These are phyloP conservation scores for Leccinum ochraceum DNA, from an alignment of 768 basidiomycete genomes.

Conservation along the genomic window DNA sequence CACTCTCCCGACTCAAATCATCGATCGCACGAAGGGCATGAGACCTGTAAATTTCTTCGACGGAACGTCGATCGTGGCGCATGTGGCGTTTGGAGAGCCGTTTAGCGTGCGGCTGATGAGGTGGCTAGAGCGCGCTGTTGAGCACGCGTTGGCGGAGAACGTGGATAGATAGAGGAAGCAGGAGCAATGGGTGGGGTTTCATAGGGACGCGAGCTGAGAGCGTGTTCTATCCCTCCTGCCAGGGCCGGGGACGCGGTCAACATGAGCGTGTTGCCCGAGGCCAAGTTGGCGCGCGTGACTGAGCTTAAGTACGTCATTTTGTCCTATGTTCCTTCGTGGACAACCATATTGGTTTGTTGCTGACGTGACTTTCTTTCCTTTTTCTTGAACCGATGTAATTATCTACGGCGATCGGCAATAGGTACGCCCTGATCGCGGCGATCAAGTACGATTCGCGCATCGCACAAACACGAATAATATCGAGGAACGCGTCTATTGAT, in stretches of 20 bases:
- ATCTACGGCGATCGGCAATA: no score
- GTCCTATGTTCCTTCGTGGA: no score
- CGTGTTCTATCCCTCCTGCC: constrained; percentile 67
- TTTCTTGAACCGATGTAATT: no score
- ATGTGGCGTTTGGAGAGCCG: constrained; percentile 71
- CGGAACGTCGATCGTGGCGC: constrained; percentile 75
- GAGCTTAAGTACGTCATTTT: constrained; percentile 68
- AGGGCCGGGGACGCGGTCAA: constrained; percentile 95
- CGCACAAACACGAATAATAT: constrained; percentile 12
- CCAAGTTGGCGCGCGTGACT: constrained; percentile 85
- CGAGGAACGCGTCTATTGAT: no score
- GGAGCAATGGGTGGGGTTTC: constrained; percentile 58
- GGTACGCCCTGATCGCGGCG: constrained; percentile 85
- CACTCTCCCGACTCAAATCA: constrained; percentile 86
- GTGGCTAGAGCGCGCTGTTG: no score
- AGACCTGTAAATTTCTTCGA: constrained; percentile 88
- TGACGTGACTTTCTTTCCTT: no score
- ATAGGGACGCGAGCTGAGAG: constrained; percentile 93
- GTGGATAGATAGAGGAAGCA: constrained; percentile 32
- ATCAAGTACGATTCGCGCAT: constrained; percentile 12
- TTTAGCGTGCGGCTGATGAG: no score
- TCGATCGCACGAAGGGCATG: constrained; percentile 94
- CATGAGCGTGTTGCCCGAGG: constrained; percentile 89
- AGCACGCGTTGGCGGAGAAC: neutral
- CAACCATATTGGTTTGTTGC: no score